These are phyloP conservation scores for Skeletonema costatum DNA, from an alignment of 108 stramenopile species.

Conservation along the genomic window DNA sequence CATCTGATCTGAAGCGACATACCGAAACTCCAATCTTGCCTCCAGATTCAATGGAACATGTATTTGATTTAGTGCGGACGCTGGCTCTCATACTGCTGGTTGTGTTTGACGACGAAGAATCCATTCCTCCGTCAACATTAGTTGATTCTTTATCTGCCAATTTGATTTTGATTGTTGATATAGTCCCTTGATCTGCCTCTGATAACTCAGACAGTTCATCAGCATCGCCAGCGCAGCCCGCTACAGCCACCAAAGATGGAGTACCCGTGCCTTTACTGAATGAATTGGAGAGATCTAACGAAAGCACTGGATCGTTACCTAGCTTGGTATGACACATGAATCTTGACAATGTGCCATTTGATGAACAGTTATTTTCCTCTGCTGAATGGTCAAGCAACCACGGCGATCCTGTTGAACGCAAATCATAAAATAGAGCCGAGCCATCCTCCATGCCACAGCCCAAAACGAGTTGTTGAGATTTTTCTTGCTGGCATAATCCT, in stretches of 20 bases:
- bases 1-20: slow-evolving; percentile 82
- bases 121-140: slow-evolving; percentile 4
- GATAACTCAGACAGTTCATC: slow-evolving; percentile 56
- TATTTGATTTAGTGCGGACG: slow-evolving; percentile 56
- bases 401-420: slow-evolving; percentile 34
- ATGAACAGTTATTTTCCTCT: background rate
- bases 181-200: slow-evolving; percentile 55
- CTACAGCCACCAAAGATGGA: slow-evolving; percentile 58
- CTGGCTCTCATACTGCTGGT: slow-evolving; percentile 21
- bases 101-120: slow-evolving; percentile 10
- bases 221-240: slow-evolving; percentile 80
- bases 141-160: slow-evolving; percentile 16
- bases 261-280: background rate
- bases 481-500: slow-evolving; percentile 42
- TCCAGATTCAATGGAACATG: slow-evolving; percentile 60
- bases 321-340: slow-evolving; percentile 32
- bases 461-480: slow-evolving; percentile 41
- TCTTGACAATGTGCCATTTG: slow-evolving; percentile 1
- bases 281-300: slow-evolving; percentile 67
- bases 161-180: slow-evolving; percentile 63
- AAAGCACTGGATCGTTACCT: slow-evolving; percentile 72
- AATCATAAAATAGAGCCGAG: slow-evolving; percentile 71
- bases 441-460: slow-evolving; percentile 90
- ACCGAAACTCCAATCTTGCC: slow-evolving; percentile 75
- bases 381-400: slow-evolving; percentile 7